Base-by-base conservation (phyloP, 2,329 filamentous ascomycete genomes). In the Aspergillus cejpii region DNA sequence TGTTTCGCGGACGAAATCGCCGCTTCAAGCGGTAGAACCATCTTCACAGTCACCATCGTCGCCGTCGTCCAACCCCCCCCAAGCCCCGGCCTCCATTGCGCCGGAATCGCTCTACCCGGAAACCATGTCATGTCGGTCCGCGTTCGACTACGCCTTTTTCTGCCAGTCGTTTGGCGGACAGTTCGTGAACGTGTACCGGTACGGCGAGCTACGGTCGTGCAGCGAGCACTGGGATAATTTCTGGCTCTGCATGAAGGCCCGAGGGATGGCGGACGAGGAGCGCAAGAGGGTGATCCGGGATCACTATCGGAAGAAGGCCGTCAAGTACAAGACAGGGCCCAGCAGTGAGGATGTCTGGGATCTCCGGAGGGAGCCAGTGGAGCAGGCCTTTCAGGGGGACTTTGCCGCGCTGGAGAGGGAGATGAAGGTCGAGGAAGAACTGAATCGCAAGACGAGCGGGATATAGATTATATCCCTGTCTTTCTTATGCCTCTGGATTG, bases 211-310 rank as follows among this genome's bases (percentile, higher is more conserved):
- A 59, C 80, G 84, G 36, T 76, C 79, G 3, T 98, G 92, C 74
- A 80, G 75, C 50, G 85, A 94, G 54, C 83, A 89, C 51, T 96
- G 91, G 89, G 79, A 84, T 49, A 87, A 95, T 67, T 97, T 95
- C 69, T 94, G 90, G 86, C 91, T 96, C 71, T 98, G 92, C 74
- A 96, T 97, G 90, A 83, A 87, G 52, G 83, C 82, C 28, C 82
- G 84, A 58, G 76, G 77, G 1, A 81, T 81, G 59, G 66, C 75
- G 0, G 76, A 79, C 19, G 69, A 75, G 34, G 71, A 80, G 54
- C 80, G 80, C 57, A 80, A 78, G 48, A 76, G 69, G 51, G 62
- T 70, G 56, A 76, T 94, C 44, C 73, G 74, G 48, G 79, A 80
- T 38, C 80, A 83, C 66, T 87, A 90, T 68, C 74, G 79, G 51